phyloP scores from a whole-genome alignment of 495 filamentous ascomycete species.

The Trichoderma virens region DNA sequence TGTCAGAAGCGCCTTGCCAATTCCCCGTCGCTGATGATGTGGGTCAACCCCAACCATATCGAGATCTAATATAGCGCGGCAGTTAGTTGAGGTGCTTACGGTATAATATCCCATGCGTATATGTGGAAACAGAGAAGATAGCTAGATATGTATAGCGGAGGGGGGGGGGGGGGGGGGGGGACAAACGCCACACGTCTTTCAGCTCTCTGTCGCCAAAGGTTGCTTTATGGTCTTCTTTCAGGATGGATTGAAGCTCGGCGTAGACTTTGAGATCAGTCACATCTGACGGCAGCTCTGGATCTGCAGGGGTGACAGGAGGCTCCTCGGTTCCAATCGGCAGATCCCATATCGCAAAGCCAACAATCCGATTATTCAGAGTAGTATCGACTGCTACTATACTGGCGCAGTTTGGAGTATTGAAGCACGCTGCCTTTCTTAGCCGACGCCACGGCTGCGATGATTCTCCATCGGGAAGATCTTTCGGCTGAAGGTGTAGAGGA shows the following conservation, averaged over 20 bases:
- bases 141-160: no score
- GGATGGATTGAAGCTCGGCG: neutral
- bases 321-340: neutral
- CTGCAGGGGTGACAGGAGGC: neutral
- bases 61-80: neutral
- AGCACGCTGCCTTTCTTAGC: neutral
- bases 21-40: neutral
- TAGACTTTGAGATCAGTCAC: neutral
- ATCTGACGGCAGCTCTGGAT: neutral
- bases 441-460: neutral
- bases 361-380: neutral
- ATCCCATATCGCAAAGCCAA: neutral
- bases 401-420: neutral
- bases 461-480: neutral
- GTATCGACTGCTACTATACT: neutral
- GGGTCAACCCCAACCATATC: constrained; percentile 6
- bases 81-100: neutral
- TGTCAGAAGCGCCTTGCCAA: constrained; percentile 5
- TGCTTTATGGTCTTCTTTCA: neutral
- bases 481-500: neutral
- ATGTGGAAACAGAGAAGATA: neutral
- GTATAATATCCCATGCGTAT: neutral
- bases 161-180: neutral
- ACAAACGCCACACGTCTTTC: constrained; percentile 4
- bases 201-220: neutral